A percentile compares a stretch with the other conserved stretches of the same genome.
Conservation (phyloP, 2,329 filamentous ascomycete species). For the Penicillium sp. region DNA sequence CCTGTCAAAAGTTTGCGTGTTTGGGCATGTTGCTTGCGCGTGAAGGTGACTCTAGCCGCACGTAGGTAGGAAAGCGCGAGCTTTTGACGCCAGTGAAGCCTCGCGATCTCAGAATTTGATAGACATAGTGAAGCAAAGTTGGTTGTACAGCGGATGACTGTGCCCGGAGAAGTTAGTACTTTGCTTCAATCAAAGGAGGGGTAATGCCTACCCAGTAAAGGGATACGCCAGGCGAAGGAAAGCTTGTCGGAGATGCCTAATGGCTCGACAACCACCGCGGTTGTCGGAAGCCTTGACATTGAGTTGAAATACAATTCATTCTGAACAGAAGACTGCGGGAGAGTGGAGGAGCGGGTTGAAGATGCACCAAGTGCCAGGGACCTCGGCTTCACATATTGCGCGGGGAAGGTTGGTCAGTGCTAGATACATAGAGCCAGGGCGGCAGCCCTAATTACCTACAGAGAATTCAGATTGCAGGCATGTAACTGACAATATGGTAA, state of each 20-base stretch:
- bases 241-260: neutral
- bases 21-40: neutral
- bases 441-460: neutral
- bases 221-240: neutral
- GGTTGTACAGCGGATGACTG: neutral
- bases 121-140: neutral
- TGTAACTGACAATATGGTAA: too few species aligned
- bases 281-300: neutral
- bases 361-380: neutral
- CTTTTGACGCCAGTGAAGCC: conserved; percentile 6
- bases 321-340: too few species aligned
- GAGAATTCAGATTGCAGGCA: neutral
- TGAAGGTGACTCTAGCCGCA: neutral
- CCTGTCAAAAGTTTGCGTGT: conserved; percentile 1
- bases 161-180: neutral
- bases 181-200: too few species aligned
- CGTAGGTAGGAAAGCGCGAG: neutral
- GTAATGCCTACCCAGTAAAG: neutral
- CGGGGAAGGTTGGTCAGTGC: neutral
- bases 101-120: neutral
- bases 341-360: neutral
- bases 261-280: neutral
- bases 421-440: neutral
- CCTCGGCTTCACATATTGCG: conserved; percentile 1
- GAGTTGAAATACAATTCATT: too few species aligned